A percentile compares a stretch with the other conserved stretches of the same genome.
Conservation (phyloP, 2,329 filamentous ascomycete genomes). For the Xylaria hypoxylon region DNA sequence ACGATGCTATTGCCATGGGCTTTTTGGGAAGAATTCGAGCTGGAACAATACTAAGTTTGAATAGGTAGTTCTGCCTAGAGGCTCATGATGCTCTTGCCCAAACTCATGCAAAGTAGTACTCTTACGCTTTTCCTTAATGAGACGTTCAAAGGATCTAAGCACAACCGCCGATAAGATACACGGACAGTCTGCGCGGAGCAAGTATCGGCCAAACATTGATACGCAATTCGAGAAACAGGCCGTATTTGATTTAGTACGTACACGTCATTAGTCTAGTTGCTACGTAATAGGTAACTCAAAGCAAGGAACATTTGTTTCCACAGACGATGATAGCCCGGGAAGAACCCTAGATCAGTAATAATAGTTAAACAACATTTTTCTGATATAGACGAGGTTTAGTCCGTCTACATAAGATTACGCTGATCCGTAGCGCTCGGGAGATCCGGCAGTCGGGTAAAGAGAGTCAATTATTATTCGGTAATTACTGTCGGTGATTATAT, state of each 20-base stretch:
- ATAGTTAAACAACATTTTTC: neutral
- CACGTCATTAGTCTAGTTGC: neutral
- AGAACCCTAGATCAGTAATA: conserved; percentile 7
- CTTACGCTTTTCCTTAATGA: neutral
- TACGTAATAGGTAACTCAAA: neutral
- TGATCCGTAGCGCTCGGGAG: neutral
- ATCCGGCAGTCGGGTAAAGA: neutral
- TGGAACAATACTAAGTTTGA: neutral
- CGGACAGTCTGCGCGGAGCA: no score
- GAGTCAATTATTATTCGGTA: neutral
- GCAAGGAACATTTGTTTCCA: neutral
- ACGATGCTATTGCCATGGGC: no score
- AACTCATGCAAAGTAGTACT: neutral
- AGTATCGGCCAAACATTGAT: no score
- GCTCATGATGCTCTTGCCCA: no score
- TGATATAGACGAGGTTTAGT: conserved; percentile 21
- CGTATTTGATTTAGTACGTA: neutral
- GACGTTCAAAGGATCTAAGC: neutral
- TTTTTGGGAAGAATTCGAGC: no score
- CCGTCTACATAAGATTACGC: conserved; percentile 22
- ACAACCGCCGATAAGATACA: neutral
- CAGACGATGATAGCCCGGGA: conserved; percentile 9
- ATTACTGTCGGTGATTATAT: no score
- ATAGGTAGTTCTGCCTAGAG: no score
- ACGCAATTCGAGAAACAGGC: neutral